Base-by-base conservation (phyloP, 176 grass and related monocot genomes). In the Themeda triandra region DNA sequence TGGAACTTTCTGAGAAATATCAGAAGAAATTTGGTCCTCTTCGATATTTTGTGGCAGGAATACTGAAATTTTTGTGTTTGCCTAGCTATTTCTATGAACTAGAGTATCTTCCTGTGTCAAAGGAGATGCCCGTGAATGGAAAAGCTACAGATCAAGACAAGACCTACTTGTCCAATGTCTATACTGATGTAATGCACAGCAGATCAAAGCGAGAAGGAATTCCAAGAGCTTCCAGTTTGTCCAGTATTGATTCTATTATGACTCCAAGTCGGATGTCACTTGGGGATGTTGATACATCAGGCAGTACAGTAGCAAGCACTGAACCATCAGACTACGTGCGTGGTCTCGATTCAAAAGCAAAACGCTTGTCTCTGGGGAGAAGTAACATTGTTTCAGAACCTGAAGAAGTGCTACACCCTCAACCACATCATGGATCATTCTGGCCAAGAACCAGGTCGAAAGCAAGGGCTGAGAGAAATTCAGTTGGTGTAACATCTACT, bases 171-270 rank as follows among this genome's bases (percentile, higher is more conserved):
- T 88, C 90, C 48, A 86, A 92, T 51, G 73, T 93, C 12, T 99
- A 96, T 69, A 80, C 88, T 45, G 92, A 99, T 87, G 75, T 89
- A 79, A 60, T 80, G 71, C 78, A 27, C 60, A 91, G 84, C 44
- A 88, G 86, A 70, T 96, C 93, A 85, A 91, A 82, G 87, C 88
- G 85, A 94, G 97, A 96, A 91, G 92, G 90, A 84, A 83, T 99
- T 58, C 88, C 86, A 8, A 88, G 92, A 59, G 90, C 93, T 73
- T 96, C 89, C 73, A 99, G 93, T 89, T 92, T 96, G 81, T 99
- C 97, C 65, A 99, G 93, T 87, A 96, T 99, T 82, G 93, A 99
- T 84, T 96, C 93, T 70, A 96, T 94, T 84, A 96, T 94, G 93
- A 96, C 90, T 87, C 93, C 97, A 36, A 91, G 81, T 74, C 79